These are phyloP conservation scores for Apiospora hydei DNA, from an alignment of 2,329 filamentous ascomycete species.

Conservation along the genomic window DNA sequence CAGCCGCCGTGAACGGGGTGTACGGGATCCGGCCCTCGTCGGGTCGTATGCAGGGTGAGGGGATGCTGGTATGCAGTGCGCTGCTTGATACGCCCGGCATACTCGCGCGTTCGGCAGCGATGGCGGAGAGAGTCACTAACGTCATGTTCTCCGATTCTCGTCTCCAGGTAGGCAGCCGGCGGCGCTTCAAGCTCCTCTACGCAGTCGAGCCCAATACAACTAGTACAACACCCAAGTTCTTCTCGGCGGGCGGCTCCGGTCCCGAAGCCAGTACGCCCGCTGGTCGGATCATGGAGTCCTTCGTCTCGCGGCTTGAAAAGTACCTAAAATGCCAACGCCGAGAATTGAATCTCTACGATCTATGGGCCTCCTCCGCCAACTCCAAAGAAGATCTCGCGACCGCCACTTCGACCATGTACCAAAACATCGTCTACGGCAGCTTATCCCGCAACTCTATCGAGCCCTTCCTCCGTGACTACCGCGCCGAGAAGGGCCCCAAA, in stretches of 20 bases:
- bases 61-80: conserved; percentile 25
- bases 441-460: conserved; percentile 26
- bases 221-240: conserved; percentile 29
- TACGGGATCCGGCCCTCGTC: conserved; percentile 31
- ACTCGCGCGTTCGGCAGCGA: conserved; percentile 30
- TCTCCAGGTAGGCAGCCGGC: too few species aligned
- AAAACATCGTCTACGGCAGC: conserved; percentile 29
- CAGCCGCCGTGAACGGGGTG: conserved; percentile 31
- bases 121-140: conserved; percentile 25
- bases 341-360: conserved; percentile 29
- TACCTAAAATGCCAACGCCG: conserved; percentile 27
- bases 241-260: conserved; percentile 15
- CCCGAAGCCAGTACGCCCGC: conserved; percentile 20
- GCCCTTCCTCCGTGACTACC: conserved; percentile 27
- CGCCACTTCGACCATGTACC: conserved; percentile 30
- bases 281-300: conserved; percentile 27
- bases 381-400: conserved; percentile 26
- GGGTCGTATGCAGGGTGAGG: conserved; percentile 23
- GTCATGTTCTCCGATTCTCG: conserved; percentile 24
- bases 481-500: conserved; percentile 7
- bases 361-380: conserved; percentile 25
- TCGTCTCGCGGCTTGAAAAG: conserved; percentile 27
- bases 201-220: conserved; percentile 26
- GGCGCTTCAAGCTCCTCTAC: conserved; percentile 29
- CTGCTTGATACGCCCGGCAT: conserved; percentile 31